A percentile compares a stretch with the other conserved stretches of the same genome.
Conservation (phyloP, 768 basidiomycete species). For the Boletales sp. region DNA sequence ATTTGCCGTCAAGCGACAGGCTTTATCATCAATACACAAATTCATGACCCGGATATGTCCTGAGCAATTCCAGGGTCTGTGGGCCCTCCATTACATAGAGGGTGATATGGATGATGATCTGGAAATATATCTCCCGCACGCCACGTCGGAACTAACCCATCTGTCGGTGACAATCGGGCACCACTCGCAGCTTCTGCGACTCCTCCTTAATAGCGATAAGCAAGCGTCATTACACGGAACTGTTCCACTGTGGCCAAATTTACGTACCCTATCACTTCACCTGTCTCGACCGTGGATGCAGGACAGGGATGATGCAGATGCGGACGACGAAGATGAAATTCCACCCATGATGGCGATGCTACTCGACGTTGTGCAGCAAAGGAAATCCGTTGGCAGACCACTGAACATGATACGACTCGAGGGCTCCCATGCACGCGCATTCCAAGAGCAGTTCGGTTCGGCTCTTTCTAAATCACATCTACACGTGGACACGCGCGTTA, state of each 20-base stretch:
- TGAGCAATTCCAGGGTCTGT: conserved; percentile 32
- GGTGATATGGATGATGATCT: conserved; percentile 34
- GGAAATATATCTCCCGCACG: conserved; percentile 31
- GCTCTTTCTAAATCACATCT: conserved; percentile 26
- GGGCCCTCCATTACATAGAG: conserved; percentile 31
- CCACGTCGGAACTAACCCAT: conserved; percentile 33
- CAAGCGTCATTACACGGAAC: conserved; percentile 32
- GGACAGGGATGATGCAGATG: conserved; percentile 29
- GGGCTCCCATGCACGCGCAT: conserved; percentile 17
- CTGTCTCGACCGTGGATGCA: conserved; percentile 26
- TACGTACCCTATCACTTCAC: conserved; percentile 28
- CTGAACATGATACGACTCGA: conserved; percentile 25
- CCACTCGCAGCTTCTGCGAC: conserved; percentile 31
- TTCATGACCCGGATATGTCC: conserved; percentile 34
- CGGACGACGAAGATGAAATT: conserved; percentile 32
- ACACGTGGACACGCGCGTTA: conserved; percentile 22
- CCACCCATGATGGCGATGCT: conserved; percentile 28
- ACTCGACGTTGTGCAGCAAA: conserved; percentile 30
- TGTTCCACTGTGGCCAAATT: conserved; percentile 28
- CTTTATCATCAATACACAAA: conserved; percentile 32
- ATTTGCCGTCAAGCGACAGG: conserved; percentile 24
- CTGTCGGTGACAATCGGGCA: conserved; percentile 32
- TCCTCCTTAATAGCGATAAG: conserved; percentile 32
- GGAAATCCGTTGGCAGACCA: conserved; percentile 28
- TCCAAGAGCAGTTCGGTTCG: conserved; percentile 24